Conservation (phyloP, 2,329 filamentous ascomycete genomes). For the Botrytis galanthina region DNA sequence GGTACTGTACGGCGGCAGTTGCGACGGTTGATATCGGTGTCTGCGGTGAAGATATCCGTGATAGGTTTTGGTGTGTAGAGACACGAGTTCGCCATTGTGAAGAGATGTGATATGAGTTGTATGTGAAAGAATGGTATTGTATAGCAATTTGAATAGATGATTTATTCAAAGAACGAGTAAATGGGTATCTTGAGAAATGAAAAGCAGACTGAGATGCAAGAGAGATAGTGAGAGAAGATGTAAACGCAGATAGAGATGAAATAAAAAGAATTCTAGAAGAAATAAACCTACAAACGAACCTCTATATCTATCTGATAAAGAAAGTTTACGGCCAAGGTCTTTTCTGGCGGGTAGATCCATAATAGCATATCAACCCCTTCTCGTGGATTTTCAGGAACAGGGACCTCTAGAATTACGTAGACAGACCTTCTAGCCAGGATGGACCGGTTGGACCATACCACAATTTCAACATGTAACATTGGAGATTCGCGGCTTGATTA, state of each 20-base stretch:
- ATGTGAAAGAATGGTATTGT: not conserved
- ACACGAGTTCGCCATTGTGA: constrained; percentile 26
- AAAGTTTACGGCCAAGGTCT: not conserved
- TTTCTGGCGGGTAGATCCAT: constrained; percentile 2
- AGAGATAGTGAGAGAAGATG: not conserved
- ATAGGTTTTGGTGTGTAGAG: constrained; percentile 44
- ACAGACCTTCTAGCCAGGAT: constrained; percentile 1
- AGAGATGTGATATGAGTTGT: not conserved
- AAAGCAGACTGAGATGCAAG: not conserved
- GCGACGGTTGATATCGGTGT: constrained; percentile 66
- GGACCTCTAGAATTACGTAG: constrained; percentile 16
- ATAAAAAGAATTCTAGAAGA: not conserved
- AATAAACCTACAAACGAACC: constrained; percentile 3
- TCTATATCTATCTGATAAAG: not conserved
- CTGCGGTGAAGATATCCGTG: constrained; percentile 61
- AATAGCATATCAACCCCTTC: constrained; percentile 3
- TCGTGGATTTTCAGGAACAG: not conserved
- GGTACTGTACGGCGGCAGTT: constrained; percentile 64
- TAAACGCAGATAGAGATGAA: not conserved
- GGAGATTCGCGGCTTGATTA: constrained; percentile 10
- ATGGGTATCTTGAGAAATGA: constrained; percentile 10
- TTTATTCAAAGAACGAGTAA: not conserved
- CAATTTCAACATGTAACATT: constrained; percentile 16
- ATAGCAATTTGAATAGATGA: not conserved
- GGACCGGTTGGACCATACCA: not conserved